phyloP scores from a whole-genome alignment of 352 stramenopile genomes.

The Blastocystis sp. region DNA sequence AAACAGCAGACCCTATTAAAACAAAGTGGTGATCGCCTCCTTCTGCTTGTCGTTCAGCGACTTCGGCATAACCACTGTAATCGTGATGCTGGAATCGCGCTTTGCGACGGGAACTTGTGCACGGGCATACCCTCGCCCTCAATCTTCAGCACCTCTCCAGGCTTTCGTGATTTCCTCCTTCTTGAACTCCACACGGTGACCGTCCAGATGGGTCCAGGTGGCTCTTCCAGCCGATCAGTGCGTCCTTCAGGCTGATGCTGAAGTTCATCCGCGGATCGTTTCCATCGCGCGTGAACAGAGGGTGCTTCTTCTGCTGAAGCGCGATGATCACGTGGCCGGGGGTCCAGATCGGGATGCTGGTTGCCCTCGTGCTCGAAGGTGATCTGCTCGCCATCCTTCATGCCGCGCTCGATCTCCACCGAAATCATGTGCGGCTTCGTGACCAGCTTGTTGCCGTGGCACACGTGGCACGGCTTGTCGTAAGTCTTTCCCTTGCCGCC shows the following conservation, averaged over 20 bases:
- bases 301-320: constrained; percentile 80
- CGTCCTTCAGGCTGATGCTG: constrained; percentile 88
- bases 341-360: constrained; percentile 81
- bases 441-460: constrained; percentile 84
- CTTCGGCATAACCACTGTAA: constrained; percentile 89
- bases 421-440: constrained; percentile 82
- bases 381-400: constrained; percentile 85
- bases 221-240: constrained; percentile 87
- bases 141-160: constrained; percentile 81
- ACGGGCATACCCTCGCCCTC: constrained; percentile 90
- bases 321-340: constrained; percentile 88
- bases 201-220: constrained; percentile 87
- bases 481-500: constrained; percentile 82
- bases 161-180: constrained; percentile 85
- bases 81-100: constrained; percentile 88
- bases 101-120: constrained; percentile 82
- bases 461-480: constrained; percentile 83
- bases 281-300: constrained; percentile 84
- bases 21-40: constrained; percentile 68
- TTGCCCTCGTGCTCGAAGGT: constrained; percentile 87
- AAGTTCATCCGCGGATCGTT: constrained; percentile 91
- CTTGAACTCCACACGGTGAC: constrained; percentile 81
- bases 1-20: constrained; percentile 26
- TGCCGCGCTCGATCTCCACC: constrained; percentile 89
- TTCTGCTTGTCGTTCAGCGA: constrained; percentile 84